phyloP scores from a whole-genome alignment of 1,284 basidiomycete species.

The Amylostereum chailletii region DNA sequence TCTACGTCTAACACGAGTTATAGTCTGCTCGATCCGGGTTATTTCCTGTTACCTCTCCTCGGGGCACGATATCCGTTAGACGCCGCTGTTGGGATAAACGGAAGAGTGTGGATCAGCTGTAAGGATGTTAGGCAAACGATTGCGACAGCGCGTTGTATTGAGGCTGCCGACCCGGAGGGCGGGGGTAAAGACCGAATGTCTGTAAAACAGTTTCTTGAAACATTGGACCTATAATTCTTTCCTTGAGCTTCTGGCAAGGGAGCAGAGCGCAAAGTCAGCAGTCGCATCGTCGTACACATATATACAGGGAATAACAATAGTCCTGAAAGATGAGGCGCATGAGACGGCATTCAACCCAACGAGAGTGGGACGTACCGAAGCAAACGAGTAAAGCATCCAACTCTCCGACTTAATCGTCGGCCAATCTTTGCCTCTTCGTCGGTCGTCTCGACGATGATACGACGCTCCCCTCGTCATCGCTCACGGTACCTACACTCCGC shows the following conservation, averaged over 20 bases:
- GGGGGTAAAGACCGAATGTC: constrained; percentile 43
- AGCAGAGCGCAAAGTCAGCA: too few relatives aligned
- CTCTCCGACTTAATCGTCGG: constrained; percentile 36
- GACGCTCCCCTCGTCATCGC: constrained; percentile 55
- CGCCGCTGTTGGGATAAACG: constrained; percentile 73
- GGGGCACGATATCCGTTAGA: constrained; percentile 72
- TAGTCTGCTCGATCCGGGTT: constrained; percentile 65
- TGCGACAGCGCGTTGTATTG: constrained; percentile 59
- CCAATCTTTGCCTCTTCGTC: constrained; percentile 52
- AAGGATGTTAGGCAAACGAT: constrained; percentile 64
- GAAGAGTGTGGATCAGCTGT: constrained; percentile 71
- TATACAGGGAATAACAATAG: too few relatives aligned
- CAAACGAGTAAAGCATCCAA: too few relatives aligned
- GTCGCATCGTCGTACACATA: too few relatives aligned
- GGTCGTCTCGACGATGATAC: constrained; percentile 40
- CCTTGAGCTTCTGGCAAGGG: too few relatives aligned
- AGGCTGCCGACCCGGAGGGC: constrained; percentile 60
- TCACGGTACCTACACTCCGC: constrained; percentile 49
- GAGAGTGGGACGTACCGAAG: too few relatives aligned
- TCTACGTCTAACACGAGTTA: constrained; percentile 1
- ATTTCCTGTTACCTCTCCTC: constrained; percentile 68
- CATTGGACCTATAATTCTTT: constrained; percentile 39
- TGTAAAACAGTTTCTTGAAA: constrained; percentile 44
- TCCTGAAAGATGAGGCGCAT: background rate
- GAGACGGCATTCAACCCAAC: too few relatives aligned